Conservation (phyloP, 495 filamentous ascomycete species). For the Penicillium chermesinum region DNA sequence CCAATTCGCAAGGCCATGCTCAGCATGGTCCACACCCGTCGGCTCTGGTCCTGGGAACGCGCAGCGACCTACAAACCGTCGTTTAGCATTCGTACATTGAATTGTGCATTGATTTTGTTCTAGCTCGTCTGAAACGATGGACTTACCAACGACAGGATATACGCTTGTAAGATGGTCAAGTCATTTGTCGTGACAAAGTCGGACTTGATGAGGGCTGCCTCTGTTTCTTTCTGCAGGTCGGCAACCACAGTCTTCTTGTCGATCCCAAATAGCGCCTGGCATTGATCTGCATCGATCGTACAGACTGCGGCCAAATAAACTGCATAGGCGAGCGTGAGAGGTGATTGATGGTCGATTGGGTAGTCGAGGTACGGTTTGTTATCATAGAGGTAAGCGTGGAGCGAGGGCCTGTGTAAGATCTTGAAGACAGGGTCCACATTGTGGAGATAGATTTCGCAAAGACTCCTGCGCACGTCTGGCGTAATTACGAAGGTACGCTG, state of each 20-base stretch:
- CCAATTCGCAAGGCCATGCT: slow-evolving; percentile 64
- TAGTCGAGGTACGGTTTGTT: slow-evolving; percentile 30
- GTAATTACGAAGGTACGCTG: slow-evolving; percentile 3
- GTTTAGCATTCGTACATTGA: too few species aligned
- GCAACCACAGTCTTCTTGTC: slow-evolving; percentile 34
- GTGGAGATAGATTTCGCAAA: slow-evolving; percentile 30
- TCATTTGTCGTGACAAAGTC: slow-evolving; percentile 53
- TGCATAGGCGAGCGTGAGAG: slow-evolving; percentile 42
- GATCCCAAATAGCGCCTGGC: slow-evolving; percentile 33
- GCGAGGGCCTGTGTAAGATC: slow-evolving; percentile 33
- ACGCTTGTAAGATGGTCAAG: slow-evolving; percentile 52
- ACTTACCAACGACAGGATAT: slow-evolving; percentile 48
- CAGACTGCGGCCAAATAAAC: slow-evolving; percentile 50
- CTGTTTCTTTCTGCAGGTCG: slow-evolving; percentile 44
- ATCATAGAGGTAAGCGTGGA: slow-evolving; percentile 27
- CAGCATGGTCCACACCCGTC: slow-evolving; percentile 54
- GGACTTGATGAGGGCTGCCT: slow-evolving; percentile 44
- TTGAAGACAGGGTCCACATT: slow-evolving; percentile 40
- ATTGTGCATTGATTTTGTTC: background rate
- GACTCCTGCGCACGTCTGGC: slow-evolving; percentile 8
- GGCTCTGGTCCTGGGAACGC: slow-evolving; percentile 35
- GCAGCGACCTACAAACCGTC: slow-evolving; percentile 41
- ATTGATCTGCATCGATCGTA: slow-evolving; percentile 40
- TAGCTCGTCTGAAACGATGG: background rate
- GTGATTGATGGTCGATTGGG: slow-evolving; percentile 26